phyloP scores from a whole-genome alignment of 805 yeast genomes.

The Ogataea saltuana region DNA sequence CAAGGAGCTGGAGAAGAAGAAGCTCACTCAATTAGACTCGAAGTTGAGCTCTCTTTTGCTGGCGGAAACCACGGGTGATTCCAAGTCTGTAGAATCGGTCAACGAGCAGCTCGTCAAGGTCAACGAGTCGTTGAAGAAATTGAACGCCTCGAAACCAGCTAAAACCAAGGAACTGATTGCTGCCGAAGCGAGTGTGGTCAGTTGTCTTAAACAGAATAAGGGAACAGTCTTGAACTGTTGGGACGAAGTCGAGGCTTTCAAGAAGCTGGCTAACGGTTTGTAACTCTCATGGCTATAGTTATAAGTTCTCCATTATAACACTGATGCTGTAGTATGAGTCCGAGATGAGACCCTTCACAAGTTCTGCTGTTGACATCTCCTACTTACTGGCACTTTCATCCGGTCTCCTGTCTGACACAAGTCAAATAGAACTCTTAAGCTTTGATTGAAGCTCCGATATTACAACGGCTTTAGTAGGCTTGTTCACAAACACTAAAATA shows the following conservation, averaged over 20 bases:
- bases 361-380: no score
- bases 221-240: constrained; percentile 77
- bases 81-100: constrained; percentile 30
- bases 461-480: no score
- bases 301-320: no score
- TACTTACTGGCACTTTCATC: no score
- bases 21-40: constrained; percentile 51
- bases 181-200: constrained; percentile 51
- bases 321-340: no score
- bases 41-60: constrained; percentile 46
- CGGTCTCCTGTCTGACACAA: no score
- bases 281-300: constrained; percentile 2
- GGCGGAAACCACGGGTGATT: constrained; percentile 33
- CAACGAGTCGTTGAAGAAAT: constrained; percentile 34
- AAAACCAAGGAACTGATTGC: constrained; percentile 42
- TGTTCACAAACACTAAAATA: no score
- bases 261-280: constrained; percentile 45
- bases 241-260: constrained; percentile 75
- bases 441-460: no score
- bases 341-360: no score
- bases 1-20: constrained; percentile 51
- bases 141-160: constrained; percentile 33
- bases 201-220: constrained; percentile 62
- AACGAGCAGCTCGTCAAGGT: constrained; percentile 37
- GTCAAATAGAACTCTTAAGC: no score